Base-by-base conservation (phyloP, 176 grass and related monocot species). In the Aegilops speltoides region DNA sequence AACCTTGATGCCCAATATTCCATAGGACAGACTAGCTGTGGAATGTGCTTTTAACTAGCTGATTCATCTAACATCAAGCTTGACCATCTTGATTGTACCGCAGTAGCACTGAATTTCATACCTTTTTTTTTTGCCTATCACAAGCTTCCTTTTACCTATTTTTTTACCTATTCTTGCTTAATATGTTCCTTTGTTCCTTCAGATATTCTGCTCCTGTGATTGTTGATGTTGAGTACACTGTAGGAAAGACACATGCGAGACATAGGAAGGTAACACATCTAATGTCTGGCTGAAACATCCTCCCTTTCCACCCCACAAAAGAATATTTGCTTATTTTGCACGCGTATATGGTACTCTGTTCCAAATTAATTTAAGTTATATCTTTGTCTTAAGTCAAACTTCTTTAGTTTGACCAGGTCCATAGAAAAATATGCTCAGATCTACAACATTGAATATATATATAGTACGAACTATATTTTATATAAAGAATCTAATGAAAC, bases 171-270 rank as follows among this genome's bases (percentile, higher is more conserved):
- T 81, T 8, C 17, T 76, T 80, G 31, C 17, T 84, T 65, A 73
- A 73, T 22, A 82, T 78, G 56, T 89, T 81, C 41, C 61, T 66
- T 68, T 85, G 7, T 81, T 70, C 75, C 41, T 88, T 63, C 82
- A 94, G 94, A 29, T 98, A 98, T 85, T 90, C 91, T 76, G 90
- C 97, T 82, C 93, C 93, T 41, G 83, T 98, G 79, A 84, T 24
- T 16, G 97, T 90, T 86, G 84, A 93, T 82, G 82, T 96, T 5
- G 88, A 91, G 83, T 94, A 93, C 32, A 96, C 97, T 3, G 80
- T 82, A 45, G 94, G 88, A 38, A 96, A 94, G 77, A 86, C 86
- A 79, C 48, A 33, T 69, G 37, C 23, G 7, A 22, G 50, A 64
- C 14, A 45, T 32, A 68, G 23, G 52, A 92, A 76, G 80, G 88